phyloP scores from a whole-genome alignment of 805 yeast species.

The Phaffomyces thermotolerans region DNA sequence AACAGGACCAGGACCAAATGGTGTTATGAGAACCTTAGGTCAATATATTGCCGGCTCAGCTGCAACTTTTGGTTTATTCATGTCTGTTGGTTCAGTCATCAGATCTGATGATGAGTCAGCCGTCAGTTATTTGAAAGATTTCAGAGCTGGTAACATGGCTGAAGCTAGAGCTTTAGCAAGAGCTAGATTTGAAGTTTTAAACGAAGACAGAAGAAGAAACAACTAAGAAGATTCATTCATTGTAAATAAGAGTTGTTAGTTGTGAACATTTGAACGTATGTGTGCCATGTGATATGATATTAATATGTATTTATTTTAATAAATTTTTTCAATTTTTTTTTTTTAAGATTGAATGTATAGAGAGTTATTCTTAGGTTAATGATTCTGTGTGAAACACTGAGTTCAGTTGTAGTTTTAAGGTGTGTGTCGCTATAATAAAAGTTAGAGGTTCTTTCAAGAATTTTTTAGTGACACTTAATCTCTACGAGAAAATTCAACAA shows the following conservation, averaged over 20 bases:
- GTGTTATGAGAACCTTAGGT: slow-evolving; percentile 92
- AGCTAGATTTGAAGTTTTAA: slow-evolving; percentile 31
- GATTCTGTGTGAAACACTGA: background rate
- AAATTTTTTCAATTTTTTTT: no score
- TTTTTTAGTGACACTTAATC: background rate
- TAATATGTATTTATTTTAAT: no score
- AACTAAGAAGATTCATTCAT: background rate
- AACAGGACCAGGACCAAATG: slow-evolving; percentile 97
- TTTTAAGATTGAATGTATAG: no score
- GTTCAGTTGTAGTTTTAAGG: background rate
- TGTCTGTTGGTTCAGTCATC: slow-evolving; percentile 92
- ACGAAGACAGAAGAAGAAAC: slow-evolving; percentile 19
- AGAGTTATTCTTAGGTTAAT: no score
- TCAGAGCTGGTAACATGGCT: slow-evolving; percentile 33
- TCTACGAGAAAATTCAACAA: no score
- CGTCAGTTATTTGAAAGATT: slow-evolving; percentile 22
- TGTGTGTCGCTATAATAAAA: no score
- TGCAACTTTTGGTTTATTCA: slow-evolving; percentile 91
- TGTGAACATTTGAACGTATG: no score
- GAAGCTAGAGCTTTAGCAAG: slow-evolving; percentile 34
- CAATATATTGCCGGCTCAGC: slow-evolving; percentile 96
- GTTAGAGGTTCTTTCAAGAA: no score
- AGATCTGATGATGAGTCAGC: slow-evolving; percentile 51
- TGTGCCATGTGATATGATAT: no score
- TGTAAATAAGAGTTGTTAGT: background rate